Evolutionary conservation across 2,329 filamentous ascomycete species (phyloP), one percentile per base, ranked within the genome.

Genomic region (Boeremia lycopersici): DNA sequence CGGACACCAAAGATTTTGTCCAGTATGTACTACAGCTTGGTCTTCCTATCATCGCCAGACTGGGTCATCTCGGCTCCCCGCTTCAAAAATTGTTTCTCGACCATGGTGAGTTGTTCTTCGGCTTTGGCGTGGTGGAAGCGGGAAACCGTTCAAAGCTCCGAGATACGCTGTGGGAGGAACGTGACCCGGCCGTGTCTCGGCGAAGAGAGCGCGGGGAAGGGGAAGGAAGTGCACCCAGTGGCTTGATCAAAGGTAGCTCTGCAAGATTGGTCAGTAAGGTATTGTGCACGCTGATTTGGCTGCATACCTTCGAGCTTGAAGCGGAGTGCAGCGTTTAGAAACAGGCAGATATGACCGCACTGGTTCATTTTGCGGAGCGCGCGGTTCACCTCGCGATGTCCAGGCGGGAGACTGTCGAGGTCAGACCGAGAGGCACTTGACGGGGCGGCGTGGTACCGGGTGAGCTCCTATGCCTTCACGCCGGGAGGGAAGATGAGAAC

Each of bases 231-330:
- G 19, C 33, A 39, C 25, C 26, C 40, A 45, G 34, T 17, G 34
- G 15, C 15, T n/a, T 26, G 34, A 45, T 15, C 28, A 17, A n/a
- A 39, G 41, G 11, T 40, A 6, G 3, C 17, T 35, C 44, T n/a
- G 29, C 8, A 8, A 12, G 10, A 13, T 17, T 11, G 8, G 19
- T 52, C 25, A 45, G 35, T 15, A 15, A 2, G 2, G 3, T 2
- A 7, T 13, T 1, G 1, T 31, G 1, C 1, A 4, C 10, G 4
- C 6, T 2, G 3, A 12, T 2, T 19, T 1, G 9, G 3, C 6
- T 26, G 8, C 40, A 8, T 31, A 34, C 28, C 19, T 45, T 30
- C 19, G 4, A 35, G 36, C 28, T 44, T 31, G n/a, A 4, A 2
- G 11, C 41, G 7, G 12, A 36, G 15, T n/a, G 25, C 5, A 23